A percentile compares a stretch with the other conserved stretches of the same genome.
phyloP scores from a whole-genome alignment of 2,329 filamentous ascomycete species.

The Calonectria fujianensis region DNA sequence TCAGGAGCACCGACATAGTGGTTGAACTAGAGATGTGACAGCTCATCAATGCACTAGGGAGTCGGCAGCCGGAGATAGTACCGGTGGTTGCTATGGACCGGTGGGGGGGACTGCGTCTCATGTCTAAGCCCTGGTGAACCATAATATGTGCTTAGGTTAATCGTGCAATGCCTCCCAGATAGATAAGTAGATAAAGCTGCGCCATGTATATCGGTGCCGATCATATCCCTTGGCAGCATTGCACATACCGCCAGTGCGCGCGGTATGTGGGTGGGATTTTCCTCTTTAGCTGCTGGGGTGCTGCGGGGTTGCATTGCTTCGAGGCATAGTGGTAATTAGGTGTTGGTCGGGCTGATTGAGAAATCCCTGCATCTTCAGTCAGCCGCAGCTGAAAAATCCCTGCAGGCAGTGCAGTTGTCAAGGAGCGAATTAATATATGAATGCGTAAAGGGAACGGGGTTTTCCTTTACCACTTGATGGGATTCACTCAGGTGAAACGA shows the following conservation, averaged over 20 bases:
- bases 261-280: neutral
- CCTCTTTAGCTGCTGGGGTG: neutral
- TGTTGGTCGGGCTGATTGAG: neutral
- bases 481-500: neutral
- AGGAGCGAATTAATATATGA: constrained; percentile 2
- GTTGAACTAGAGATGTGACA: neutral
- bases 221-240: neutral
- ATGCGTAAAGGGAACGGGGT: no score
- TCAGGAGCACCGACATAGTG: neutral
- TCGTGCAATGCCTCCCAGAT: neutral
- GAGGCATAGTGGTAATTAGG: neutral
- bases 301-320: neutral
- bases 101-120: no score
- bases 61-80: no score
- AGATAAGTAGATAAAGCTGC: neutral
- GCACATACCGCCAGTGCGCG: no score
- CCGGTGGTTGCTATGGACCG: neutral
- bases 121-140: no score
- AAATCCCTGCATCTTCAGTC: neutral
- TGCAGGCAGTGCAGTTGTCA: neutral
- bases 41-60: no score
- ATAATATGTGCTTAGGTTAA: neutral
- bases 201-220: neutral
- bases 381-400: neutral
- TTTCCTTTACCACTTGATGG: neutral